These are phyloP conservation scores for Nakazawaea ernobii DNA, from an alignment of 805 yeast genomes.

Conservation along the genomic window DNA sequence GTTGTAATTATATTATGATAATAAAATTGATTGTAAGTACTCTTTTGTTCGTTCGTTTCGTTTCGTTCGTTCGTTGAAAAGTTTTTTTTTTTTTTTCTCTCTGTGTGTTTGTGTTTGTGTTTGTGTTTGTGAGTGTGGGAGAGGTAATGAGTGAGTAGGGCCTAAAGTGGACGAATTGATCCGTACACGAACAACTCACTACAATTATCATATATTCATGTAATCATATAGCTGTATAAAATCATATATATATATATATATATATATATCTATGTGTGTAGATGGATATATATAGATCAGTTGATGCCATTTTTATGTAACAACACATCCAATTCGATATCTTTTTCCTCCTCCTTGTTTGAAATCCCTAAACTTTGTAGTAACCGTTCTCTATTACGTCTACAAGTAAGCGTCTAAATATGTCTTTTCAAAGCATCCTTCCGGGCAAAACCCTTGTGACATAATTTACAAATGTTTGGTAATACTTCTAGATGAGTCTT, in stretches of 20 bases:
- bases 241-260: not conserved
- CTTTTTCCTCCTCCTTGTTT: constrained; percentile 3
- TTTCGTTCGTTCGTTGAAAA: constrained; percentile 1
- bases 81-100: not conserved
- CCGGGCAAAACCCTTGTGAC: constrained; percentile 81
- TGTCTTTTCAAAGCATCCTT: constrained; percentile 80
- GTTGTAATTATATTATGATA: too few relatives aligned
- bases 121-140: too few relatives aligned
- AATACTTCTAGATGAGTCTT: constrained; percentile 67
- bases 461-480: constrained; percentile 68
- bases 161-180: too few relatives aligned
- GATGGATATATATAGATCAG: not conserved
- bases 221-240: too few relatives aligned
- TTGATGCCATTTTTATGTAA: constrained; percentile 1
- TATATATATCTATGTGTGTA: too few relatives aligned
- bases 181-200: too few relatives aligned
- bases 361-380: constrained; percentile 25
- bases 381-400: constrained; percentile 58
- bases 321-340: constrained; percentile 3
- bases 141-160: too few relatives aligned
- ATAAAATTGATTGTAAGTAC: too few relatives aligned
- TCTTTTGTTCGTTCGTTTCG: not conserved
- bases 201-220: too few relatives aligned
- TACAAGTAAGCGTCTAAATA: constrained; percentile 68
- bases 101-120: too few relatives aligned